Evolutionary conservation across 495 filamentous ascomycete genomes (phyloP).

Genomic region (Trichoderma gamsii): DNA sequence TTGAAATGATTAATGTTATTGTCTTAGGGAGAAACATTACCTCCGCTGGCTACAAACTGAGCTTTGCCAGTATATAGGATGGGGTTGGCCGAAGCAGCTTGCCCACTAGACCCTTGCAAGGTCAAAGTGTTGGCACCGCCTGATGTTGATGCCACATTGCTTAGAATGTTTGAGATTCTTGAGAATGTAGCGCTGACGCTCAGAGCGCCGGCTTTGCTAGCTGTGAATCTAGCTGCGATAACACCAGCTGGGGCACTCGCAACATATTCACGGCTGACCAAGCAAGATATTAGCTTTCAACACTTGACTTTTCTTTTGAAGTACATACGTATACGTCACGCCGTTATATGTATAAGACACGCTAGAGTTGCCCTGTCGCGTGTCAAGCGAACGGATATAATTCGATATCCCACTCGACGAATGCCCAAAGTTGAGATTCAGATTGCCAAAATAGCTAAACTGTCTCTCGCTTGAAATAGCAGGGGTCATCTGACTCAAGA

Average conservation of each 20-base stretch:
- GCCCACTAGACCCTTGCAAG: slow-evolving; percentile 35
- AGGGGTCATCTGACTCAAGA: slow-evolving; percentile 25
- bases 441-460: slow-evolving; percentile 28
- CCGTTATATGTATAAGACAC: slow-evolving; percentile 35
- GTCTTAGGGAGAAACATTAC: slow-evolving; percentile 21
- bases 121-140: slow-evolving; percentile 21
- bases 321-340: slow-evolving; percentile 30
- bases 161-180: background rate
- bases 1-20: background rate
- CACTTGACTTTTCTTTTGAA: slow-evolving; percentile 12
- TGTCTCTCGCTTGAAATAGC: background rate
- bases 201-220: slow-evolving; percentile 19
- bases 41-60: slow-evolving; percentile 24
- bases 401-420: slow-evolving; percentile 23
- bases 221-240: slow-evolving; percentile 36
- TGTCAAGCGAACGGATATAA: slow-evolving; percentile 43
- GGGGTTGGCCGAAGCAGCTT: slow-evolving; percentile 26
- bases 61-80: slow-evolving; percentile 30
- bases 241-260: slow-evolving; percentile 38
- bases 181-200: background rate
- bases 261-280: slow-evolving; percentile 29
- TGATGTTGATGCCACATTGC: background rate
- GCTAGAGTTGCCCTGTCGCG: slow-evolving; percentile 30
- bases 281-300: background rate
- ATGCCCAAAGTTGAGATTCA: slow-evolving; percentile 42